Evolutionary conservation across 129 eudicot genomes (phyloP).

Genomic region (Logfia minima): DNA sequence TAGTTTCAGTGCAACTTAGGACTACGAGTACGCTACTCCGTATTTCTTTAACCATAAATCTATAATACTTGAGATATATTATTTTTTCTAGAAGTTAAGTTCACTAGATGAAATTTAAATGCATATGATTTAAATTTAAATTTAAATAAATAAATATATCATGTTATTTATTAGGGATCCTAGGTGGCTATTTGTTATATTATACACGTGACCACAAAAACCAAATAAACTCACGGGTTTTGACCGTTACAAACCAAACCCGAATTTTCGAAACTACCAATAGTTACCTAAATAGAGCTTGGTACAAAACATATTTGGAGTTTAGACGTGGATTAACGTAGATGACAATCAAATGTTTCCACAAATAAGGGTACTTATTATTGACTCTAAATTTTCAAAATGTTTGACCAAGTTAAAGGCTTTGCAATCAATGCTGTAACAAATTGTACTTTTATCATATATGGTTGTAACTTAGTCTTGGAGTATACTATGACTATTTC

Average conservation of each 20-base stretch:
- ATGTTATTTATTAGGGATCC: too few relatives aligned
- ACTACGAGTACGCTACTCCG: too few relatives aligned
- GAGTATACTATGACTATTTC: constrained; percentile 19
- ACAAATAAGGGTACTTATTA: not conserved
- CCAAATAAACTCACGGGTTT: not conserved
- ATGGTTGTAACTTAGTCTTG: not conserved
- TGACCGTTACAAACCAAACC: not conserved
- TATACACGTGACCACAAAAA: too few relatives aligned
- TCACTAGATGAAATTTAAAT: too few relatives aligned
- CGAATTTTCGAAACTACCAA: not conserved
- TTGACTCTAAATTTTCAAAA: constrained; percentile 18
- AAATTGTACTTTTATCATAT: not conserved
- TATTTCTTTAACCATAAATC: too few relatives aligned
- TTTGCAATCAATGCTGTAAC: constrained; percentile 3
- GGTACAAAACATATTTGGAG: not conserved
- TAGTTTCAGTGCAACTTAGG: too few relatives aligned
- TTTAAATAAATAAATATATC: too few relatives aligned
- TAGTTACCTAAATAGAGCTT: not conserved
- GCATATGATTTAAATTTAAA: too few relatives aligned
- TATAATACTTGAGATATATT: too few relatives aligned
- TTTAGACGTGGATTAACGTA: not conserved
- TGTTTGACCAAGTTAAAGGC: constrained; percentile 19
- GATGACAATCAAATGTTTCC: not conserved
- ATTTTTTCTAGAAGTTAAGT: too few relatives aligned
- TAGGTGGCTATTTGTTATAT: too few relatives aligned